Evolutionary conservation across 495 filamentous ascomycete species (phyloP).

Genomic region (Neurospora tetrasperma): DNA sequence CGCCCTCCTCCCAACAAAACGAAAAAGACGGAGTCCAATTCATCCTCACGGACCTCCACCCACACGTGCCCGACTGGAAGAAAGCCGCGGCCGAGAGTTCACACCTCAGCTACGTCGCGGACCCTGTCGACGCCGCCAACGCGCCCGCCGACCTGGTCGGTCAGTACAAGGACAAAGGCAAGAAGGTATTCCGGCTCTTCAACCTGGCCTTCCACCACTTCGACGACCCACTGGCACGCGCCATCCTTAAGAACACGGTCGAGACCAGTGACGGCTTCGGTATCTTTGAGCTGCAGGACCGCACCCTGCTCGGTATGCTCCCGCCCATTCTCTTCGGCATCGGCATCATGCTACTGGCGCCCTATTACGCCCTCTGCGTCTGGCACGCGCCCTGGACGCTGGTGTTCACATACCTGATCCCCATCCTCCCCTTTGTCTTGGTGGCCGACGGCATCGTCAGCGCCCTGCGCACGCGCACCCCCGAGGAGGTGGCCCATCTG

Average conservation of each 20-base stretch:
- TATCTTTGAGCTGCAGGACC: constrained; percentile 65
- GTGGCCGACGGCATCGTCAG: constrained; percentile 60
- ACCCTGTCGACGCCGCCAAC: constrained; percentile 51
- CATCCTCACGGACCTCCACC: constrained; percentile 59
- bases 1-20: constrained; percentile 6
- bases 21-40: constrained; percentile 38
- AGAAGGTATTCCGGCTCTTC: constrained; percentile 54
- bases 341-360: constrained; percentile 43
- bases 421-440: constrained; percentile 52
- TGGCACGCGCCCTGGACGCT: constrained; percentile 48
- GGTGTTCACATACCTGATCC: constrained; percentile 54
- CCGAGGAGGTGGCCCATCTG: constrained; percentile 50
- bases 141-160: constrained; percentile 37
- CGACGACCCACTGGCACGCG: constrained; percentile 46
- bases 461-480: constrained; percentile 51
- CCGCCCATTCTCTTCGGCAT: constrained; percentile 45
- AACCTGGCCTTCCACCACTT: constrained; percentile 74
- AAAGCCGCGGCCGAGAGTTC: constrained; percentile 37
- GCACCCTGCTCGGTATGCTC: constrained; percentile 41
- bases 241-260: constrained; percentile 51
- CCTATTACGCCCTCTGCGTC: constrained; percentile 38
- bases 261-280: constrained; percentile 32
- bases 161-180: constrained; percentile 23
- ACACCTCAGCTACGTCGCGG: constrained; percentile 42
- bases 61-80: constrained; percentile 53